Base-by-base conservation (phyloP, 2,329 filamentous ascomycete genomes). In the Apiospora aurea region DNA sequence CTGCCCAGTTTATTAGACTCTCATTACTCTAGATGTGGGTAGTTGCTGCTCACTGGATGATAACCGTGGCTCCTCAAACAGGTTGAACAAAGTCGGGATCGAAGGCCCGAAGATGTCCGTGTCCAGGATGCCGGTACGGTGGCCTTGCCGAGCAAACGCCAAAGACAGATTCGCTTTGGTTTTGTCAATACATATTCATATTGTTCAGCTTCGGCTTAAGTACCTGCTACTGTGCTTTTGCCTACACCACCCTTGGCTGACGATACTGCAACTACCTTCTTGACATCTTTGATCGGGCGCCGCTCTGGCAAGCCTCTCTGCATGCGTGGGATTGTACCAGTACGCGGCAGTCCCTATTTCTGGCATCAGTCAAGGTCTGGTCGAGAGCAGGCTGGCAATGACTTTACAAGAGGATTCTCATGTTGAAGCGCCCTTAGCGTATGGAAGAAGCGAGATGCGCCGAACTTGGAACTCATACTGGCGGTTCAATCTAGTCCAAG, bases 161-260 rank as follows among this genome's bases (percentile, higher is more conserved):
- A 99, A 87, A 0, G 96, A 94, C 34, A 99, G 87, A 78, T 99
- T 99, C 67, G 89, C 90, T 88, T 46, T 38, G 24, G 7, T 1
- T 10, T 29, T 29, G 66, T 47, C 43, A 68, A 18, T 64, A 41
- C 18, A 29, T 6, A 41, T 11, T 41, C 18, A 11, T 24, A 41
- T 8, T 41, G 21, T 5, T 18, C 18, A 18, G 10, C 21, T 64
- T 41, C 34, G 24, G 34, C 1, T 41, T 6, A 8, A 16, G 70
- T 78, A 94, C 94, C 93, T 72, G 96, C 92, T 64, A 98, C 91
- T 10, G 96, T 99, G 76, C 94, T 97, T 81, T 99, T 99, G 1
- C 96, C 96, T 0, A 99, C 96, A n/a, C 96, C 96, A 2, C 96
- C 96, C 80, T 99, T 99, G 18, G 96, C 96, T 1, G 95, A 98